These are phyloP conservation scores for Uronychia setigera DNA, from an alignment of 73 alveolate genomes.

Conservation along the genomic window DNA sequence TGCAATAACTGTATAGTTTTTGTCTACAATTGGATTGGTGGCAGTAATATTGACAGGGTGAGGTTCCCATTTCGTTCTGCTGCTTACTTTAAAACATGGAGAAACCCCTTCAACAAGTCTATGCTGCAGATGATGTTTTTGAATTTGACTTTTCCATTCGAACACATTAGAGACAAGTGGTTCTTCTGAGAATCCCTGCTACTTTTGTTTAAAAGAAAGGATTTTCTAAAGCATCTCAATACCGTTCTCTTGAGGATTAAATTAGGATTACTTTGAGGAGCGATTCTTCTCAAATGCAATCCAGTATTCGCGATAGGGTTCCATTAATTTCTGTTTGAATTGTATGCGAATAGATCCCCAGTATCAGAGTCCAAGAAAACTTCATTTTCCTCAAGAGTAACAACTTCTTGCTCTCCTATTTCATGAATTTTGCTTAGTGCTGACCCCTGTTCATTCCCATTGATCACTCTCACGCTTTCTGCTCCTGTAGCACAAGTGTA, in stretches of 20 bases:
- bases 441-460: conserved; percentile 16
- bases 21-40: conserved; percentile 37
- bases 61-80: conserved; percentile 89
- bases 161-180: conserved; percentile 29
- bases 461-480: background rate
- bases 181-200: background rate
- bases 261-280: no score
- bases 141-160: conserved; percentile 70
- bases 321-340: background rate
- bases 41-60: conserved; percentile 86
- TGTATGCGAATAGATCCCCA: conserved; percentile 1
- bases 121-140: conserved; percentile 77
- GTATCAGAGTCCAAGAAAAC: conserved; percentile 5
- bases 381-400: background rate
- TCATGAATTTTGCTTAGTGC: conserved; percentile 9
- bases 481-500: background rate
- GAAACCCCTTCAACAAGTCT: conserved; percentile 73
- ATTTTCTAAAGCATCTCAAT: background rate
- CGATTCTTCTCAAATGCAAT: background rate
- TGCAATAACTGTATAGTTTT: conserved; percentile 80
- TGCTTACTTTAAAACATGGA: conserved; percentile 78
- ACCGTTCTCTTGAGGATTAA: no score
- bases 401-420: background rate
- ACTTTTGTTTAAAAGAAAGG: background rate
- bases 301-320: conserved; percentile 12